Base-by-base conservation (phyloP, 345 rosid species). In the Dimocarpus longan region DNA sequence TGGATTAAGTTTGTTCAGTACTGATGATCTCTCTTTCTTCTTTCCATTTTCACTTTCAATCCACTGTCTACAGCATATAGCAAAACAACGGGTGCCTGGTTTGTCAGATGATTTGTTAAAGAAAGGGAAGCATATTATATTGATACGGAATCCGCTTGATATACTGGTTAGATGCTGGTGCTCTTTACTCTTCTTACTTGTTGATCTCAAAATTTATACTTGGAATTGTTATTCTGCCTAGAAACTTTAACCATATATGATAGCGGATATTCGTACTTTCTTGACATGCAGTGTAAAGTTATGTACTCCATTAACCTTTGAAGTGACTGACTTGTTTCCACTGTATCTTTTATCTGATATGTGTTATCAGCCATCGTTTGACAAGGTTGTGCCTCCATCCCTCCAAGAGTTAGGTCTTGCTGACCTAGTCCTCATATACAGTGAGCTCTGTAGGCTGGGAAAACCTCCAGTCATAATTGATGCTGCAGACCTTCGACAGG, bases 121-220 rank as follows among this genome's bases (percentile, higher is more conserved):
- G 82, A 90, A 88, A 83, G 97, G 95, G 80, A 91, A 91, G 68
- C 98, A 95, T 79, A 89, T 95, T 84, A 86, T 95, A 79, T 77
- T 93, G 83, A 93, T 93, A 66, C 80, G 93, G 37, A 90, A 89
- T 84, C 98, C 97, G n/a, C 89, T 93, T 56, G 85, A 87, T 82
- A 78, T 91, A 79, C 67, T 95, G 91, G 97, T 95, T 82, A 85
- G 87, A 37, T 78, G 22, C 62, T 59, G 37, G 21, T 62, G 73
- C 44, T 71, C 22, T 3, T 24, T 57, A 0, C 70, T 54, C 69
- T 62, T 57, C 18, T 43, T 40, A 46, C 1, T 40, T 21, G 28
- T 80, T 24, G 56, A 57, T 42, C 65, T 52, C 13, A 28, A 7
- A 15, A 13, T 24, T 46, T 57, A 37, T 19, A 5, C 46, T 32